phyloP scores from a whole-genome alignment of 2,329 filamentous ascomycete species.

The Paraphoma chrysanthemicola region DNA sequence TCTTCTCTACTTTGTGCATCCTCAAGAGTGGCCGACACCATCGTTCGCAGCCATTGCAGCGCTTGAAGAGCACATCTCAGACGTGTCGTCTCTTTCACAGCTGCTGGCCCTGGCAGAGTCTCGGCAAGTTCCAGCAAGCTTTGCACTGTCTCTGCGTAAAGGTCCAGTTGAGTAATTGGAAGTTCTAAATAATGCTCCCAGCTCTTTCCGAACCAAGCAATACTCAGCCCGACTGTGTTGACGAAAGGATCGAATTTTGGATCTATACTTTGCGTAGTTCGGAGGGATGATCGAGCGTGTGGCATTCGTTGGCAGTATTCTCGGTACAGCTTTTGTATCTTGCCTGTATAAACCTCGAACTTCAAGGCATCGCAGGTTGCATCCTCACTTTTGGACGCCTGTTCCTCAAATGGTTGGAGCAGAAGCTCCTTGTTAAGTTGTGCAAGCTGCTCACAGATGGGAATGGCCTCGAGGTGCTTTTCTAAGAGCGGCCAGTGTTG shows the following conservation, averaged over 20 bases:
- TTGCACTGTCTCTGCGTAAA: constrained; percentile 24
- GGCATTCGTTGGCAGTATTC: constrained; percentile 35
- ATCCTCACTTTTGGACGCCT: constrained; percentile 15
- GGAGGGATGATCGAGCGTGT: constrained; percentile 31
- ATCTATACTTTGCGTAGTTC: constrained; percentile 25
- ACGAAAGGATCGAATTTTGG: constrained; percentile 33
- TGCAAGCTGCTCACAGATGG: constrained; percentile 25
- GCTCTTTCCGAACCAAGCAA: constrained; percentile 29
- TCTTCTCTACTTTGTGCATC: constrained; percentile 29
- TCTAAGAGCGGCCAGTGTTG: constrained; percentile 36
- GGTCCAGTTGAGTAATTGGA: constrained; percentile 30
- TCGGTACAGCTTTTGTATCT: constrained; percentile 25
- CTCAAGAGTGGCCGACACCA: constrained; percentile 16
- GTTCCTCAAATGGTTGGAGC: constrained; percentile 23
- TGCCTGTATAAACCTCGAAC: constrained; percentile 30
- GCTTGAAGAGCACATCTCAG: constrained; percentile 21
- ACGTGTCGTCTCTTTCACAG: constrained; percentile 9
- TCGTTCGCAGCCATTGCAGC: constrained; percentile 17
- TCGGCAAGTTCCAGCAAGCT: constrained; percentile 16
- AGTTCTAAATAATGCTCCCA: constrained; percentile 38
- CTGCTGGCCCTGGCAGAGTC: background rate
- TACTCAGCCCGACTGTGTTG: constrained; percentile 32
- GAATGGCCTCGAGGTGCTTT: constrained; percentile 29
- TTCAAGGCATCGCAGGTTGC: constrained; percentile 25
- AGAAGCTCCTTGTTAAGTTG: constrained; percentile 26